Base-by-base conservation (phyloP, 345 rosid species). In the Eucalyptus fibrosa region DNA sequence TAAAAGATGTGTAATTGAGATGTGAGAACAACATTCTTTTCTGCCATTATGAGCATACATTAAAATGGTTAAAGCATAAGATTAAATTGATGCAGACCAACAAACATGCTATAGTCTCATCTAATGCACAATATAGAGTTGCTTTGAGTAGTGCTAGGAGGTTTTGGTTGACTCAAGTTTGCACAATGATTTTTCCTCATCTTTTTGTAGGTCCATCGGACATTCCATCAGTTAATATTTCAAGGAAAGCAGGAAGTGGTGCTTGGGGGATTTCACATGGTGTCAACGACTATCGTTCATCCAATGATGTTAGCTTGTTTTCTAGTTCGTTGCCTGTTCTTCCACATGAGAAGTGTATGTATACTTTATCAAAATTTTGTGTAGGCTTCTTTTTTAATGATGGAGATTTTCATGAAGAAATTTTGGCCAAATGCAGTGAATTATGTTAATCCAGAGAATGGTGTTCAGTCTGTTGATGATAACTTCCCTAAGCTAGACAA, bases 301-400 rank as follows among this genome's bases (percentile, higher is more conserved):
- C 96, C 42, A 94, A 86, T 89, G 99, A 96, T 92, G 95, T 96
- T 85, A 91, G 95, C 94, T 88, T 96, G 92, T 97, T 97, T 92
- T 97, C 99, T 17, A 93, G 94, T 90, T 96, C 99, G 12, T 88
- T 97, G 89, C 99, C 98, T 40, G 96, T 96, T 89, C 95, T 97
- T 89, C 96, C 94, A 42, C 96, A 93, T 90, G 96, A 94, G 89
- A 96, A 96, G 87, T 87, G 99, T 96, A 94, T 44, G 96, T 90
- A 34, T 89, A 40, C 87, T 86, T 81, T 37, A 55, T 34, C 26
- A 8, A 34, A 53, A 32, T 21, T 28, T 50, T 24, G 17, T 45
- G 21, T 88, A 88, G 26, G 47, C n/a, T 72, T 88, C n/a, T 77
- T 21, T 62, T 87, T n/a, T 32, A 21, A 40, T 88, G 24, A 13